Percentiles rank a stretch among this genome's conserved stretches.
Evolutionary conservation across 2,329 filamentous ascomycete genomes (phyloP).

Genomic region (Hypoxylon sp.): DNA sequence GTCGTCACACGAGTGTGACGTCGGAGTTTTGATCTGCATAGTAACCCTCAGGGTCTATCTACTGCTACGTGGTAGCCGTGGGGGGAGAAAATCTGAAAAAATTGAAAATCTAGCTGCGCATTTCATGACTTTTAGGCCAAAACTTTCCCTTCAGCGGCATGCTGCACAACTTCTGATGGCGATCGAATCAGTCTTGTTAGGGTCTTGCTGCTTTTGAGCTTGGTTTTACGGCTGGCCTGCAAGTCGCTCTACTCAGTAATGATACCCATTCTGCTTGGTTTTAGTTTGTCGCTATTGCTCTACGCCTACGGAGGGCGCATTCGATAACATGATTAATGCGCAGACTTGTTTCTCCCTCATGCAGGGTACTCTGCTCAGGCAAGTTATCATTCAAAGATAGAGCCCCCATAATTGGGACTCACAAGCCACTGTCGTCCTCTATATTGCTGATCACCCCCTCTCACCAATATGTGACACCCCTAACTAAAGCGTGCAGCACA

Average conservation of each 20-base stretch:
- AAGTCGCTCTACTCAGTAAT: slow-evolving; percentile 41
- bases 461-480: slow-evolving; percentile 13
- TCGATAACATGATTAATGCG: slow-evolving; percentile 21
- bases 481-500: slow-evolving; percentile 30
- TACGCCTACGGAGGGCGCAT: slow-evolving; percentile 32
- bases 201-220: slow-evolving; percentile 27
- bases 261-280: slow-evolving; percentile 30
- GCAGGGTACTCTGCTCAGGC: slow-evolving; percentile 1
- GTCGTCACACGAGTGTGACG: slow-evolving; percentile 42
- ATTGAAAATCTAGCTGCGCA: slow-evolving; percentile 15
- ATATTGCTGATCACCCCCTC: slow-evolving; percentile 29
- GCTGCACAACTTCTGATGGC: slow-evolving; percentile 20
- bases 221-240: slow-evolving; percentile 40
- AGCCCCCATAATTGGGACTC: slow-evolving; percentile 16
- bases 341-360: slow-evolving; percentile 16
- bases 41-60: slow-evolving; percentile 37
- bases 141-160: slow-evolving; percentile 15
- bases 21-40: slow-evolving; percentile 41
- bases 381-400: slow-evolving; percentile 21
- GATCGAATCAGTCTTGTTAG: slow-evolving; percentile 25
- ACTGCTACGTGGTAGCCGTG: slow-evolving; percentile 29
- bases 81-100: slow-evolving; percentile 14
- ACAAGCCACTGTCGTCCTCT: slow-evolving; percentile 16
- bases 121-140: slow-evolving; percentile 12
- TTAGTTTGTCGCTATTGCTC: slow-evolving; percentile 17